Evolutionary conservation across 257 asterid species (phyloP), one percentile per base, ranked within the genome.

Genomic region (Rubia yunnanensis): DNA sequence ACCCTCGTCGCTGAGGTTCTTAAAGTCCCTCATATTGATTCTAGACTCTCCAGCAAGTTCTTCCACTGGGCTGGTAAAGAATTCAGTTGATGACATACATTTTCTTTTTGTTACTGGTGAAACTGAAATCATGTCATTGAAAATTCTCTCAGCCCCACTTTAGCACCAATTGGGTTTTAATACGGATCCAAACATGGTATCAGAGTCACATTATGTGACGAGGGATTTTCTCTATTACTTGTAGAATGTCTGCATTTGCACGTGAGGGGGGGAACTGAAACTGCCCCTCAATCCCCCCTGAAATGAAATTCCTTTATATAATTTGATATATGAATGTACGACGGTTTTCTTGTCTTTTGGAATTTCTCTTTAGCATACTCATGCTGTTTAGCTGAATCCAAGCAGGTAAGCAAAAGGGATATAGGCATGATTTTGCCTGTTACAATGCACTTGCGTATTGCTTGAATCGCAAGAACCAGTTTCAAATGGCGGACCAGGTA

Each of bases 381-480:
- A 38, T 48, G 11, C 63, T 67, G 38, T 62, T 81, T 72, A 54
- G 65, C 66, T 78, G 55, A 49, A 44, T 8, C 34, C 69, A 48
- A 53, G 38, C 85, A 92, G 98, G 96, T 70, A 92, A 84, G 81
- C 97, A 92, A 79, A 92, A 87, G 72, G 98, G 98, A 14, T 92
- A 89, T 69, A 84, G 82, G 83, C 98, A 92, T 79, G 98, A 92
- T 68, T 92, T 89, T 64, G 85, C 96, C 57, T 94, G 96, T 78
- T 94, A 89, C 79, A 90, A 94, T 83, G 97, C 97, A 48, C 85
- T 79, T 69, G 89, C 97, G 53, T 86, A 92, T 77, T 81, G 82
- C 56, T 74, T 94, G 81, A 90, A 90, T 62, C 81, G 96, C 61
- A 81, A 76, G 30, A 82, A 85, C 72, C 96, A 83, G 38, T 90